phyloP scores from a whole-genome alignment of 805 yeast genomes.

The Sungouiozyma ichnusensis region DNA sequence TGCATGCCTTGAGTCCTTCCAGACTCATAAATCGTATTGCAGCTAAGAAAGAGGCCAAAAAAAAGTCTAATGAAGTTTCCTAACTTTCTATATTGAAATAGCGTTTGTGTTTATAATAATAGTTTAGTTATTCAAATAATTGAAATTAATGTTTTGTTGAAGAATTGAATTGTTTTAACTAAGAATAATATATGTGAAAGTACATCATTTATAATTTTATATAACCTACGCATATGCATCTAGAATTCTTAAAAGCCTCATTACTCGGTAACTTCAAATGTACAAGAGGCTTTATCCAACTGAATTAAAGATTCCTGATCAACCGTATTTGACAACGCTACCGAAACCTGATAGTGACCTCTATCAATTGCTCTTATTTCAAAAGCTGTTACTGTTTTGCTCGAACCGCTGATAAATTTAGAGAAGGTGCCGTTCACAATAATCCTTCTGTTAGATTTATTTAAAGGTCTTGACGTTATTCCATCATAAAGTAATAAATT shows the following conservation, averaged over 20 bases:
- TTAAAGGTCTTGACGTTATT: conserved; percentile 14
- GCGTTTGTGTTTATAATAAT: too few species aligned
- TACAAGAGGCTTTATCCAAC: conserved; percentile 4
- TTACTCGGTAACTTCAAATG: background rate
- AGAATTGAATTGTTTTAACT: too few species aligned
- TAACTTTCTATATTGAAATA: too few species aligned
- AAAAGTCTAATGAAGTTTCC: too few species aligned
- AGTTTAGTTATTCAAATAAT: too few species aligned
- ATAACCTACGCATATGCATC: background rate
- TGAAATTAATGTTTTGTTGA: background rate
- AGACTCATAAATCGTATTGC: background rate
- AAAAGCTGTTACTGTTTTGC: conserved; percentile 35
- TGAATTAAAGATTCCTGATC: conserved; percentile 7
- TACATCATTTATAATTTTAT: background rate
- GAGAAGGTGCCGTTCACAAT: conserved; percentile 61
- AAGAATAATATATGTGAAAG: too few species aligned
- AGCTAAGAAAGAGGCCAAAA: background rate
- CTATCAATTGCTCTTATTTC: conserved; percentile 54
- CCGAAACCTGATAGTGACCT: conserved; percentile 79
- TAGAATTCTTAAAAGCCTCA: background rate
- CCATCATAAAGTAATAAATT: conserved; percentile 18
- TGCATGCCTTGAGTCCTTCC: background rate
- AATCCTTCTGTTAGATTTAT: conserved; percentile 41
- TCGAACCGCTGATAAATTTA: conserved; percentile 34
- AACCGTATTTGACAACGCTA: conserved; percentile 7